Conservation (phyloP, 345 rosid species). For the Lumnitzera littorea region DNA sequence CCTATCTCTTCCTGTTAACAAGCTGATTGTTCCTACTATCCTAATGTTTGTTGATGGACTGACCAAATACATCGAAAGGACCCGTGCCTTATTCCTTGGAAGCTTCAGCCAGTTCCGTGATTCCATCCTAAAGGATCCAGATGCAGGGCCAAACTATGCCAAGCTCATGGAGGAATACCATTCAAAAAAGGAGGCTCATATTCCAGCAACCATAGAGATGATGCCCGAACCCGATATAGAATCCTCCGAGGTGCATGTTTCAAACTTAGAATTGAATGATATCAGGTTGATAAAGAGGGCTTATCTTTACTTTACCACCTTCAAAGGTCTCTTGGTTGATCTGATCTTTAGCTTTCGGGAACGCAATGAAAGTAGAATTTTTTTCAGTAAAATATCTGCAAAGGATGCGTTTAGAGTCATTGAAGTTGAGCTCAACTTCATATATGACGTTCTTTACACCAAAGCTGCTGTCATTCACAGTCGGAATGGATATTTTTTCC, state of each 20-base stretch:
- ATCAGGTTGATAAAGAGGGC: conserved; percentile 30
- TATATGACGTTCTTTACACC: conserved; percentile 46
- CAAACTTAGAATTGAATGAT: conserved; percentile 3
- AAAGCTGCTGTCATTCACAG: conserved; percentile 40
- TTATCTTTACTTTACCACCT: conserved; percentile 22
- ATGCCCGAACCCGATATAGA: conserved; percentile 36
- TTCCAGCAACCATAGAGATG: conserved; percentile 28
- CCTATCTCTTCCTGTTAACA: conserved; percentile 19
- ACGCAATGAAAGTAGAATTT: conserved; percentile 32
- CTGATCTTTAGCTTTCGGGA: conserved; percentile 40
- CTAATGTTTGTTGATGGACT: conserved; percentile 40
- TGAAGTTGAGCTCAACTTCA: conserved; percentile 49
- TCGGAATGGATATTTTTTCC: conserved; percentile 7
- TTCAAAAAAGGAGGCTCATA: conserved; percentile 32
- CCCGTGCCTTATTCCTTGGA: conserved; percentile 36
- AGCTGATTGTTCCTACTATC: conserved; percentile 21
- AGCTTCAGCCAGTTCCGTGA: conserved; percentile 46
- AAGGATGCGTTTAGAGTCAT: conserved; percentile 38
- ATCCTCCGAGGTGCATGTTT: conserved; percentile 2
- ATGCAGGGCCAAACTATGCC: conserved; percentile 52
- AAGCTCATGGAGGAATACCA: conserved; percentile 53
- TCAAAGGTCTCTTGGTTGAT: conserved; percentile 47
- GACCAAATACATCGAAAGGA: conserved; percentile 48
- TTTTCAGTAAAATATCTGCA: conserved; percentile 14
- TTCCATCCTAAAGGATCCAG: conserved; percentile 43